Evolutionary conservation across 2,329 filamentous ascomycete genomes (phyloP), one percentile per base, ranked within the genome.

Genomic region (Colletotrichum filicis): DNA sequence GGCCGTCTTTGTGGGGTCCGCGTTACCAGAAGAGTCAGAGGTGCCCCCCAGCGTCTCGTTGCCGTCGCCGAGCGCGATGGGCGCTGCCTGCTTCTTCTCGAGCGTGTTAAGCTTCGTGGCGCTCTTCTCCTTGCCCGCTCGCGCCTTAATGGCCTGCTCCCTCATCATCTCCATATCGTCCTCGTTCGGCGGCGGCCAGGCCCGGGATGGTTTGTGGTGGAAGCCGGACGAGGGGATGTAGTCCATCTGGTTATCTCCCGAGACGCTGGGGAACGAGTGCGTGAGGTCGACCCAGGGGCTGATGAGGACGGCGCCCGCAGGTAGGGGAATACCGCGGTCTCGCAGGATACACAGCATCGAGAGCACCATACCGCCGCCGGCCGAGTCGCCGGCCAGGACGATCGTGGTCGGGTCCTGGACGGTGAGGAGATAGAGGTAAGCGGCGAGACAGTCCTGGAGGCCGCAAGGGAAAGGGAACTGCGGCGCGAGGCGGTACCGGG

Each of bases 391-490:
- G 0, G 95, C 95, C 32, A 98, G 82, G 22, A 98, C 87, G 57
- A 99, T 97, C 9, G 95, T 95, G 26, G 88, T 92, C 0, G 96
- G 92, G 62, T 95, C 90, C 76, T 97, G 93, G 2, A 91, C 84
- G 4, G 91, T 91, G 59, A 98, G 87, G 2, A 98, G 89, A 77
- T 94, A 93, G 19, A 98, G 85, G 79, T 99, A 98, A 0, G 95
- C 91, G 1, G 96, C 94, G 62, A 99, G 81, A 77, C 95, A 98
- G 80, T 99, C 97, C 68, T 97, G 92, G 8, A 99, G 83, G 32
- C 94, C 95, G 79, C 97, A 98, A 0, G 97, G 97, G 76, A 99
- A 99, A 0, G 97, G 97, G 73, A 96, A 99, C 80, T 98, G 95
- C 2, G 96, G 97, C 6, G 97, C 91, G 35, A 99, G 87, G 53